These are phyloP conservation scores for Barbatosphaeria neglecta DNA, from an alignment of 495 filamentous ascomycete species.

Conservation along the genomic window DNA sequence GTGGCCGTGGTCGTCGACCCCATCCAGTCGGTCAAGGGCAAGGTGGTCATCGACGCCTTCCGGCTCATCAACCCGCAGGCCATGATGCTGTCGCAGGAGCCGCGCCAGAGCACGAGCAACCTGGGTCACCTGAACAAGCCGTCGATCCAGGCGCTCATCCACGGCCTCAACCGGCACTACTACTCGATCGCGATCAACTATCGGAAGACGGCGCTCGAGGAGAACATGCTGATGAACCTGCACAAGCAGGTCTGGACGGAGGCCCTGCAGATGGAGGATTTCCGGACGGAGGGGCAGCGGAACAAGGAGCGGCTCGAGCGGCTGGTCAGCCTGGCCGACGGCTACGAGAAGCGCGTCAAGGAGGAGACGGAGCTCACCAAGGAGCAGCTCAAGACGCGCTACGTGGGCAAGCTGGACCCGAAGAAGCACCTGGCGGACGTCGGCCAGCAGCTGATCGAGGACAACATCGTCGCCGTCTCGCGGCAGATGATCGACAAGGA, in stretches of 20 bases:
- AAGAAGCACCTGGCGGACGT: conserved; percentile 99
- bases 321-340: conserved; percentile 80
- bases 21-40: conserved; percentile 98
- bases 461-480: conserved; percentile 94
- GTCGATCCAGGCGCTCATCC: conserved; percentile 97
- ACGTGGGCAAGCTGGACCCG: conserved; percentile 95
- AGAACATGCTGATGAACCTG: conserved; percentile 99
- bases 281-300: conserved; percentile 66
- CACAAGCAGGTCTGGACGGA: conserved; percentile 99
- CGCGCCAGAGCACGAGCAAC: conserved; percentile 96
- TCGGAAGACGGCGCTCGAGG: conserved; percentile 91
- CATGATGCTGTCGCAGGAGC: conserved; percentile 96
- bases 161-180: conserved; percentile 95
- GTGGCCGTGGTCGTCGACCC: conserved; percentile 97
- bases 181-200: conserved; percentile 98
- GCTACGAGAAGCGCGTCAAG: conserved; percentile 97
- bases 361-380: conserved; percentile 95
- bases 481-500: conserved; percentile 99
- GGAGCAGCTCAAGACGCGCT: conserved; percentile 96
- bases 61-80: conserved; percentile 97
- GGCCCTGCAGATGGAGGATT: conserved; percentile 93
- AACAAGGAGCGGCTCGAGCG: conserved; percentile 80
- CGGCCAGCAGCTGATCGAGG: conserved; percentile 90
- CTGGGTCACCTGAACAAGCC: conserved; percentile 97
- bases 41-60: conserved; percentile 98